Evolutionary conservation across 257 asterid species (phyloP), one percentile per base, ranked within the genome.

Genomic region (Capsicum baccatum): DNA sequence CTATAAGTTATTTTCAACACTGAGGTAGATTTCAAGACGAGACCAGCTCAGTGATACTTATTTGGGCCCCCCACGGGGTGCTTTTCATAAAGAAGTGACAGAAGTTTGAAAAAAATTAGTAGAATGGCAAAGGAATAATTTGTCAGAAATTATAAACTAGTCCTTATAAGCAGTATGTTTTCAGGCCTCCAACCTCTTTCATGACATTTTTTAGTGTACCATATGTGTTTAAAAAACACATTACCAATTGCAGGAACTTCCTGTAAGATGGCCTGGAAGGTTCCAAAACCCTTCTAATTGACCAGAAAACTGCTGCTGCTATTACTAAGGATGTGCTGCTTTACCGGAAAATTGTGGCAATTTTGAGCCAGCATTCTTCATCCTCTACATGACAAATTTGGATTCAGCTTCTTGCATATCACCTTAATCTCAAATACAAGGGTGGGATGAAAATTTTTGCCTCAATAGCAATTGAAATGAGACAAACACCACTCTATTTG

Each of bases 391-490:
- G 26, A 26, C 26, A 26, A 26, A 26, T 44, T 70, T 70, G 37
- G 16, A 44, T 16, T 70, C 16, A 17, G 54, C 54, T 39, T 67
- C 21, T 67, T 37, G 55, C 56, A 69, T 39, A 10, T 42, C 73
- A 79, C 64, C 76, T 80, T 63, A 52, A 19, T 78, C 87, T 88
- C 69, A 79, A 80, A 42, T 80, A 39, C 70, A 70, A 44, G 79
- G 57, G 44, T 70, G 37, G 79, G 37, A 42, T 42, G 56, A 2
- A 70, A 16, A 69, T 39, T 68, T 35, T n/a, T 70, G 12, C 57
- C 21, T 44, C 17, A 70, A 44, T 70, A 17, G 79, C 79, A 70
- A 16, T 16, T 70, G 79, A 2, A 70, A 70, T 70, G 79, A 70
- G 26, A 26, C 26, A 26, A 26, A 26, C 33, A 26, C 1, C 33